These are phyloP conservation scores for Scytalidium sp. DNA, from an alignment of 2,329 filamentous ascomycete species.

Conservation along the genomic window DNA sequence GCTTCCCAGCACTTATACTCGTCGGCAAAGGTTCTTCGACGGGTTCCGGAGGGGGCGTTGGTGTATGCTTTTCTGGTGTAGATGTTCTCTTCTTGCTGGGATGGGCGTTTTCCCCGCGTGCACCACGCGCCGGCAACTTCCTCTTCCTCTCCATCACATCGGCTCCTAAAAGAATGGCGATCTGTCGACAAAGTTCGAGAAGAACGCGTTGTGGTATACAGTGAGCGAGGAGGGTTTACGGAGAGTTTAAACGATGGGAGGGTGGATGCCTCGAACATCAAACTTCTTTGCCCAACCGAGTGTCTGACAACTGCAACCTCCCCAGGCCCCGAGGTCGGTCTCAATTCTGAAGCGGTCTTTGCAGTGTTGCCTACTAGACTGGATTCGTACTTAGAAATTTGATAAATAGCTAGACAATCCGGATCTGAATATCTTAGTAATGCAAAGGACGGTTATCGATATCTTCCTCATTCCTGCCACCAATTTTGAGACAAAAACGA, in stretches of 20 bases:
- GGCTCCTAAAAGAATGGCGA: constrained; percentile 5
- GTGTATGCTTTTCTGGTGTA: constrained; percentile 48
- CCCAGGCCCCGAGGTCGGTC: background rate
- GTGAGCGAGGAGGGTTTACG: constrained; percentile 4
- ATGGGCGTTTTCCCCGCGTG: constrained; percentile 52
- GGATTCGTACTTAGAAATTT: background rate
- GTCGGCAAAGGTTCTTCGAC: constrained; percentile 51
- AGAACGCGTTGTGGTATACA: constrained; percentile 16
- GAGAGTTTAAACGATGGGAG: constrained; percentile 11
- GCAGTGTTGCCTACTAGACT: background rate
- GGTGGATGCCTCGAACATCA: constrained; percentile 14
- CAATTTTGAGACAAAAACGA: too few species aligned
- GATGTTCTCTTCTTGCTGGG: constrained; percentile 55
- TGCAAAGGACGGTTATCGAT: background rate
- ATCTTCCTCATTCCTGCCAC: too few species aligned
- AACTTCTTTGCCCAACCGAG: constrained; percentile 6
- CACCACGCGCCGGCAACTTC: constrained; percentile 61
- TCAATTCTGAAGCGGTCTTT: background rate
- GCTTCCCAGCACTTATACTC: constrained; percentile 61
- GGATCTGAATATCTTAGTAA: background rate
- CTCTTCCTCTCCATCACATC: constrained; percentile 62
- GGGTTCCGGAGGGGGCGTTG: constrained; percentile 36
- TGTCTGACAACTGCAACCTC: background rate
- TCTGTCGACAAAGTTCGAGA: constrained; percentile 15
- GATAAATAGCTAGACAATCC: background rate